Evolutionary conservation across 2,329 filamentous ascomycete genomes (phyloP).

Genomic region (Aspergillus novofumigatus): DNA sequence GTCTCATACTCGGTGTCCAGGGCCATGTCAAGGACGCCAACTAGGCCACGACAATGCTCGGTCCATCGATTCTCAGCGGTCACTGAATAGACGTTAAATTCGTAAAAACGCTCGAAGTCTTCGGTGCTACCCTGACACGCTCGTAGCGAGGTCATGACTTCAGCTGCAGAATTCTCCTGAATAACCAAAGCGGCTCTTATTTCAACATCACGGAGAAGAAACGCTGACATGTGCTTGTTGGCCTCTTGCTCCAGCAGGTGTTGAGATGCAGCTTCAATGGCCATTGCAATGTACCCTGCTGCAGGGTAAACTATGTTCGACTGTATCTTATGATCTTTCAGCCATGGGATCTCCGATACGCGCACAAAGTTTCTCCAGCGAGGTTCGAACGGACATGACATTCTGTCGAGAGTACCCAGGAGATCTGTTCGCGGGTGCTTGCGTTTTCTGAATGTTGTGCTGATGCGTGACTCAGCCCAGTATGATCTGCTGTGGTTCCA

Average conservation of each 20-base stretch:
- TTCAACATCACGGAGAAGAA: constrained; percentile 17
- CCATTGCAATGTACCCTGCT: constrained; percentile 29
- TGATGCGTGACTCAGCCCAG: constrained; percentile 25
- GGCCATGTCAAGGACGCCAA: background rate
- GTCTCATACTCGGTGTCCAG: background rate
- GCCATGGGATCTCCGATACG: constrained; percentile 25
- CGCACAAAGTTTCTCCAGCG: constrained; percentile 28
- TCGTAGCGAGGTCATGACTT: constrained; percentile 14
- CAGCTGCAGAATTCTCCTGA: constrained; percentile 12
- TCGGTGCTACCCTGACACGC: background rate
- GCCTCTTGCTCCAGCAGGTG: constrained; percentile 3
- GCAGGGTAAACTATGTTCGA: constrained; percentile 26
- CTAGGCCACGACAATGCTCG: constrained; percentile 20
- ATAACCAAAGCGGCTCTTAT: constrained; percentile 23
- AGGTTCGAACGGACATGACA: constrained; percentile 14
- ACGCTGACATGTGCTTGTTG: background rate
- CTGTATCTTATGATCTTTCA: constrained; percentile 26
- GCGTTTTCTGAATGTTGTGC: constrained; percentile 18
- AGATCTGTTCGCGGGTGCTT: constrained; percentile 20
- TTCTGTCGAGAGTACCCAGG: constrained; percentile 16
- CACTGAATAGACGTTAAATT: constrained; percentile 21
- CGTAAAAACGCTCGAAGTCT: constrained; percentile 1
- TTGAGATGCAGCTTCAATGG: constrained; percentile 23
- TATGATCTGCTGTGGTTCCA: constrained; percentile 23
- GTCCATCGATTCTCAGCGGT: constrained; percentile 20